Evolutionary conservation across 345 rosid genomes (phyloP), one percentile per base, ranked within the genome.

Genomic region (Heritiera fomes): DNA sequence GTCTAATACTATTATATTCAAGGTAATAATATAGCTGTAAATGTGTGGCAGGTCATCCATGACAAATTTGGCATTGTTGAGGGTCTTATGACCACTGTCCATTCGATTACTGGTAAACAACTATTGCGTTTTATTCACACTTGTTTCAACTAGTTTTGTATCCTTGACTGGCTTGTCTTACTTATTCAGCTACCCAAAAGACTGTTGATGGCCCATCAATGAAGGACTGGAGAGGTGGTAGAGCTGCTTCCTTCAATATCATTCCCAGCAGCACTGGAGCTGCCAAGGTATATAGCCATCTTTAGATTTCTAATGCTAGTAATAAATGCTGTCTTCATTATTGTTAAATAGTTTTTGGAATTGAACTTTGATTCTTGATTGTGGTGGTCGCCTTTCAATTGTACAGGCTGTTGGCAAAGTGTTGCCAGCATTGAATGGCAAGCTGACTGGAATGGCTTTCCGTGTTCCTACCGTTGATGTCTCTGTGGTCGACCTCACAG

Each of bases 191-290:
- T 67, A 90, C 93, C 2, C 93, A 90, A 50, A 90, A 90, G 87
- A 90, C 93, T 72, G 93, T 90, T 52, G 94, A 90, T 84, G 94
- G 94, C 38, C 92, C 94, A 20, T 88, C 94, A 18, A 89, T 86
- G 90, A 90, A 90, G 86, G 94, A 90, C 85, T 90, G 94, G 92
- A 87, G 94, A 83, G 94, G 94, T 78, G 94, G 94, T 46, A 87
- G 94, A 46, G 92, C 92, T 75, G 94, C 94, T 78, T 89, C 92
- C 75, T 90, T 87, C 87, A 90, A 90, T 75, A 90, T 90, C 80
- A 90, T 90, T 67, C 93, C 91, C 17, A 90, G 93, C 86, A 90
- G 94, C 80, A 90, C 94, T 59, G 94, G 94, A 77, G 94, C 94
- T 82, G 94, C 94, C 14, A 87, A 90, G 94, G 93, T 88, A 78